These are phyloP conservation scores for Mortierella sp. DNA, from an alignment of 371 early-diverging fungal genomes.

Conservation along the genomic window DNA sequence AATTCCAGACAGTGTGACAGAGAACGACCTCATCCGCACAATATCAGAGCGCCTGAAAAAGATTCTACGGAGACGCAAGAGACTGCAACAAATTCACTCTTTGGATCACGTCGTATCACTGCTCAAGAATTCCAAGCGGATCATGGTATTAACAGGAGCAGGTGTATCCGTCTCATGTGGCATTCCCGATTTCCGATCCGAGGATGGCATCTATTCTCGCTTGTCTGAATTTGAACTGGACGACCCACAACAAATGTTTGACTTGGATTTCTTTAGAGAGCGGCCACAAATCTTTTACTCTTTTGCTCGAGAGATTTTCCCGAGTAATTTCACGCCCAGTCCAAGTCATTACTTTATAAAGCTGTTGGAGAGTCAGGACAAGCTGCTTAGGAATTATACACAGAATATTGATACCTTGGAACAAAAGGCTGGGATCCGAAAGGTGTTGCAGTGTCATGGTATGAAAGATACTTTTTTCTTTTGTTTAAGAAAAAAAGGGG, in stretches of 20 bases:
- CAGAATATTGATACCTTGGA: constrained; percentile 99
- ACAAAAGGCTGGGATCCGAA: constrained; percentile 87
- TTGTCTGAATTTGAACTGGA: constrained; percentile 79
- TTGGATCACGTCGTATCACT: constrained; percentile 81
- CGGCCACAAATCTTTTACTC: constrained; percentile 93
- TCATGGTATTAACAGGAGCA: constrained; percentile 95
- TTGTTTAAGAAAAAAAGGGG: background rate
- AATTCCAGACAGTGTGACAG: constrained; percentile 35
- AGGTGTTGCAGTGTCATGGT: constrained; percentile 93
- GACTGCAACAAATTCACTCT: constrained; percentile 71
- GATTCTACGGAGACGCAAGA: constrained; percentile 68
- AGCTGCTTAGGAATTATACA: constrained; percentile 94
- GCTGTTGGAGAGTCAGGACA: constrained; percentile 83
- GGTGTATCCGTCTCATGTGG: constrained; percentile 96
- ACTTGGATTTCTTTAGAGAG: constrained; percentile 87
- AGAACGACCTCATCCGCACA: constrained; percentile 65
- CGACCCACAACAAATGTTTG: constrained; percentile 94
- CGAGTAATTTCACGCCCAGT: constrained; percentile 92
- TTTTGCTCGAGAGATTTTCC: constrained; percentile 91
- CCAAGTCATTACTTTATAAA: constrained; percentile 94
- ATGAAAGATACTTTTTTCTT: constrained; percentile 37
- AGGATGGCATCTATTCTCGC: constrained; percentile 92
- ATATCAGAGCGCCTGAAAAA: constrained; percentile 67
- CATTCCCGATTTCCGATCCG: constrained; percentile 98
- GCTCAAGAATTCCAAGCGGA: constrained; percentile 73